phyloP scores from a whole-genome alignment of 2,329 filamentous ascomycete species.

The Aureobasidium sp. region DNA sequence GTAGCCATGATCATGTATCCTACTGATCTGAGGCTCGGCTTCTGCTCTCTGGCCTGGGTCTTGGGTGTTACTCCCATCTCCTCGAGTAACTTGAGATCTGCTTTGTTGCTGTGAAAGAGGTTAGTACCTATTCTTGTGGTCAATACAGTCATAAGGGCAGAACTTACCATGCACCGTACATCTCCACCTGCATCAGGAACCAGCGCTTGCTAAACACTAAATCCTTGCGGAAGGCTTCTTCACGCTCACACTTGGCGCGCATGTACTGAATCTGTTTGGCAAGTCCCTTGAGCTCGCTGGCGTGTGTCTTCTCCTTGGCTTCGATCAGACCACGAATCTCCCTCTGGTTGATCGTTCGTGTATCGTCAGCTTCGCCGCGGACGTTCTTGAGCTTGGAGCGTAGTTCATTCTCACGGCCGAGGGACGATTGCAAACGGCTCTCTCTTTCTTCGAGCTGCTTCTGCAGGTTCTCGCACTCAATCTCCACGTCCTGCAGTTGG shows the following conservation, averaged over 20 bases:
- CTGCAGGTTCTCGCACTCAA: slow-evolving; percentile 35
- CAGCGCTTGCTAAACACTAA: slow-evolving; percentile 83
- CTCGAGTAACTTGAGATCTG: slow-evolving; percentile 77
- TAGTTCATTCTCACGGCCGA: slow-evolving; percentile 31
- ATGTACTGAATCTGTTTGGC: slow-evolving; percentile 88
- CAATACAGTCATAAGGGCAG: not conserved
- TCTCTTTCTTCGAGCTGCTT: slow-evolving; percentile 29
- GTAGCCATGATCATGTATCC: slow-evolving; percentile 44
- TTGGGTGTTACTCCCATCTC: slow-evolving; percentile 66
- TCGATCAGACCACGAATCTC: slow-evolving; percentile 25
- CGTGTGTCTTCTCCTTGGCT: slow-evolving; percentile 58
- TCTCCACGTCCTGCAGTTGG: slow-evolving; percentile 32
- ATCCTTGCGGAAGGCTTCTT: slow-evolving; percentile 71
- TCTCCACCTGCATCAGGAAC: slow-evolving; percentile 68
- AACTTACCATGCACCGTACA: slow-evolving; percentile 85
- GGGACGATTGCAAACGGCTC: slow-evolving; percentile 24
- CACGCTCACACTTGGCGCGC: slow-evolving; percentile 70
- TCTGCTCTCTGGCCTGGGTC: slow-evolving; percentile 36
- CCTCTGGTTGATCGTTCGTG: slow-evolving; percentile 22
- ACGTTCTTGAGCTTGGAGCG: slow-evolving; percentile 27
- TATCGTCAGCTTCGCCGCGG: slow-evolving; percentile 18
- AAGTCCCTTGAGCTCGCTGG: slow-evolving; percentile 72
- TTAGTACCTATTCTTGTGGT: slow-evolving; percentile 5
- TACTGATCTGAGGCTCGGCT: slow-evolving; percentile 42
- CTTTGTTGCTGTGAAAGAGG: slow-evolving; percentile 66